Percentiles rank a stretch among this genome's conserved stretches.
These are phyloP conservation scores for Lactifluus subvellereus DNA, from an alignment of 768 basidiomycete species.

Conservation along the genomic window DNA sequence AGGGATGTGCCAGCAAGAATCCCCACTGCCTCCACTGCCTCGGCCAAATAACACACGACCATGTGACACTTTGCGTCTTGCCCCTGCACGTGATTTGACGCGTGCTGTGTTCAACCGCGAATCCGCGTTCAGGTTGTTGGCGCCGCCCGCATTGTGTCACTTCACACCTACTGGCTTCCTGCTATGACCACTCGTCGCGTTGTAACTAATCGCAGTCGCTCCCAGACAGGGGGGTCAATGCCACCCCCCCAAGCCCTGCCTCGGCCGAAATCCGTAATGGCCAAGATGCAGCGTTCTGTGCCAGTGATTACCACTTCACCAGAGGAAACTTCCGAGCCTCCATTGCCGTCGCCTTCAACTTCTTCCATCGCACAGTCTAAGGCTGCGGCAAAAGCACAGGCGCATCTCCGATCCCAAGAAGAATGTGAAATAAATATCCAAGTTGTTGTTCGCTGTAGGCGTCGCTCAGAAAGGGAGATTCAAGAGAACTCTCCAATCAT, in stretches of 20 bases:
- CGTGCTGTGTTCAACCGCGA: constrained; percentile 15
- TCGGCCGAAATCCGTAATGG: constrained; percentile 45
- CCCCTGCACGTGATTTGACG: constrained; percentile 26
- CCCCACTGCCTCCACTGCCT: not conserved
- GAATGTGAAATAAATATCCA: constrained; percentile 80
- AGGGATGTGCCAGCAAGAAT: not conserved
- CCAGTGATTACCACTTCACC: constrained; percentile 27
- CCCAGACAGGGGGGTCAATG: constrained; percentile 30
- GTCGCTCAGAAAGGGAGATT: constrained; percentile 79
- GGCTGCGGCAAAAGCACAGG: constrained; percentile 25
- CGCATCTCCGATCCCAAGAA: constrained; percentile 22
- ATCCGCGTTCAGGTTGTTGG: not conserved
- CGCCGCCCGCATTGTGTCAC: not conserved
- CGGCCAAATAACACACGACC: not conserved
- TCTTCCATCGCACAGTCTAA: constrained; percentile 5
- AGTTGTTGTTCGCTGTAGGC: constrained; percentile 86
- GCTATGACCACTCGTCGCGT: constrained; percentile 63
- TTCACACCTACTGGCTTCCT: not conserved
- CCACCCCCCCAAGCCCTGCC: constrained; percentile 34
- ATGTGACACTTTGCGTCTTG: constrained; percentile 1
- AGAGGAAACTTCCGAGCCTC: constrained; percentile 23
- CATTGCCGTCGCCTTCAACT: constrained; percentile 2
- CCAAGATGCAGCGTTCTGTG: constrained; percentile 35
- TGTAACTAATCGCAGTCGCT: constrained; percentile 43
- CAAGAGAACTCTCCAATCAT: constrained; percentile 85